Evolutionary conservation across 139 green algal species (phyloP), one percentile per base, ranked within the genome.

Genomic region (Edaphochlamys debaryana): DNA sequence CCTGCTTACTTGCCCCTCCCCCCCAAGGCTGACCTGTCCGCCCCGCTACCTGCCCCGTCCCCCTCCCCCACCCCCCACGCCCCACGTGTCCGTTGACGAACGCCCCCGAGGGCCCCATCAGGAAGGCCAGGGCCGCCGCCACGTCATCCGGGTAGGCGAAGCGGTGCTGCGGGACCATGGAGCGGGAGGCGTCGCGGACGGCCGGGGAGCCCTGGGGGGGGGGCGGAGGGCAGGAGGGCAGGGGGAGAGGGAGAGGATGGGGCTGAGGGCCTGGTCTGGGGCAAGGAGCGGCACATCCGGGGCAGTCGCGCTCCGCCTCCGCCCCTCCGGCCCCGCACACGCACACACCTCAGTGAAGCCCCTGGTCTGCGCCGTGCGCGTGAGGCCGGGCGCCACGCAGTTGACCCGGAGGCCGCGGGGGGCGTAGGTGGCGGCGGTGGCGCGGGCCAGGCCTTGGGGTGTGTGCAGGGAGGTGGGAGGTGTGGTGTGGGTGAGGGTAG

Each of bases 341-440:
- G 52, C 52, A 7, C 41, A 0, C n/a, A 72, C 60, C 40, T 82
- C 19, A 0, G 72, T 77, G 72, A 79, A 82, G n/a, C 36, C 23
- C 29, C 45, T 45, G 19, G 86, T 85, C 75, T 89, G 86, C 25
- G 8, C 37, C 22, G 86, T 90, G 45, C 45, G 54, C 4, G 89
- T 91, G 36, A 96, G 86, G 1, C 93, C 93, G 4, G 93, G 93
- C 0, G 93, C 90, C 36, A 94, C 91, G n/a, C 85, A 91, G 85
- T 96, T 96, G 69, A 96, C 69, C 0, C 93, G 84, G 60, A 96
- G 90, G 79, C 92, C 89, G 54, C 89, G 88, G 0, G 79, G 41
- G 7, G 88, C 90, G 76, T 96, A 96, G 3, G 87, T 94, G n/a
- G 87, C 85, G 3, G 93, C 92, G 3, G 91, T 85, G 45, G 64